Percentiles rank a stretch among this genome's conserved stretches.
Conservation (phyloP, 2,329 filamentous ascomycete species). For the Talaromyces atroroseus region DNA sequence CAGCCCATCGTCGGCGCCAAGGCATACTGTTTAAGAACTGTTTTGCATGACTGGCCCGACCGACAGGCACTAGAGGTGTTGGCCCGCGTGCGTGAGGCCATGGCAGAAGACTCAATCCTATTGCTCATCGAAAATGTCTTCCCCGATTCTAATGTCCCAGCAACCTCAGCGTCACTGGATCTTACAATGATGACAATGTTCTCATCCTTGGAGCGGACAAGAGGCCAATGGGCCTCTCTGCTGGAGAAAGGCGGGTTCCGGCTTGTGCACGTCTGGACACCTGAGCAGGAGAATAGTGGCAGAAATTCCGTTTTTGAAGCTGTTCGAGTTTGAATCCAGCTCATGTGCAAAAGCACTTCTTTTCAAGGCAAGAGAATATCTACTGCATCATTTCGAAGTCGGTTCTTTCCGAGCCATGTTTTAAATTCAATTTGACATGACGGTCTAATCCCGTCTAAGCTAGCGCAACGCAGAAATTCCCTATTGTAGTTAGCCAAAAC, state of each 20-base stretch:
- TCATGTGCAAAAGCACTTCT: too few relatives aligned
- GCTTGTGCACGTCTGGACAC: slow-evolving; percentile 8
- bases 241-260: slow-evolving; percentile 17
- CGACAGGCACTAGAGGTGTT: slow-evolving; percentile 18
- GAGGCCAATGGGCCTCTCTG: slow-evolving; percentile 20
- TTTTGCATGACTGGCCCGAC: slow-evolving; percentile 26
- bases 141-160: background rate
- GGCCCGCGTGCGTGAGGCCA: slow-evolving; percentile 16
- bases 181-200: slow-evolving; percentile 20
- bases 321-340: background rate
- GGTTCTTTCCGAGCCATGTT: too few relatives aligned
- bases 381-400: too few relatives aligned
- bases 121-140: slow-evolving; percentile 23
- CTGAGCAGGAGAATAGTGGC: background rate
- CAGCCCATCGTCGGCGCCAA: slow-evolving; percentile 21
- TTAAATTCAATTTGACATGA: too few relatives aligned
- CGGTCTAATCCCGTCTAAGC: too few relatives aligned
- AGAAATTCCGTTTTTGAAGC: slow-evolving; percentile 4
- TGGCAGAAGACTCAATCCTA: slow-evolving; percentile 22
- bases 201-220: slow-evolving; percentile 18
- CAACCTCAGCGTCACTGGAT: slow-evolving; percentile 9
- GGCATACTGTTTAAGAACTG: slow-evolving; percentile 22
- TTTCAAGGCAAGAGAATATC: too few relatives aligned
- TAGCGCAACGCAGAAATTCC: too few relatives aligned
- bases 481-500: too few relatives aligned